Percentiles rank a stretch among this genome's conserved stretches.
These are phyloP conservation scores for Fagus crenata DNA, from an alignment of 306 rosid genomes.

Conservation along the genomic window DNA sequence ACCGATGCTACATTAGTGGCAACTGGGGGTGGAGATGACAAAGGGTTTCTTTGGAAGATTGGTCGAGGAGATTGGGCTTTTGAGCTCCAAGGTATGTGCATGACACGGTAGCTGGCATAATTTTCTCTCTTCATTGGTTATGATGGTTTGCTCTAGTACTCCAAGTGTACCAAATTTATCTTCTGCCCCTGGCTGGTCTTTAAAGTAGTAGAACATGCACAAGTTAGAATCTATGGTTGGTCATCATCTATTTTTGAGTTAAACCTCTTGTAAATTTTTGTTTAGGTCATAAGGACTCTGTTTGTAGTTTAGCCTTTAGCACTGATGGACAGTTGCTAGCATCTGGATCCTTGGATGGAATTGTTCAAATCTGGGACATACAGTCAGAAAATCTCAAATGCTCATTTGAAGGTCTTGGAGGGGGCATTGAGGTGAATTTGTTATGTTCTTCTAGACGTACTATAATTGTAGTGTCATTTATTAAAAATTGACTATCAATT, in stretches of 20 bases:
- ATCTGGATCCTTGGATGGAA: conserved; percentile 78
- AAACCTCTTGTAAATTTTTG: conserved; percentile 5
- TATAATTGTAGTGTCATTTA: conserved; percentile 7
- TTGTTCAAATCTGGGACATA: conserved; percentile 72
- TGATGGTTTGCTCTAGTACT: neutral
- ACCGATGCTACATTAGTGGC: conserved; percentile 67
- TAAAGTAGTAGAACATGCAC: conserved; percentile 1
- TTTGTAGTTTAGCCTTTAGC: conserved; percentile 75
- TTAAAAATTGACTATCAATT: conserved; percentile 22
- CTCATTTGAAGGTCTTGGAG: conserved; percentile 74
- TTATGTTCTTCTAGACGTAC: conserved; percentile 3
- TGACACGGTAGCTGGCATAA: conserved; percentile 7
- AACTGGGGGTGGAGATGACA: conserved; percentile 87
- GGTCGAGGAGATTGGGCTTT: conserved; percentile 79
- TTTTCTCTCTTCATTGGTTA: conserved; percentile 7
- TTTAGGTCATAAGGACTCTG: conserved; percentile 81
- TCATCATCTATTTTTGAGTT: conserved; percentile 11
- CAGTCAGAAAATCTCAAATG: conserved; percentile 49
- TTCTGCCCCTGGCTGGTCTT: neutral
- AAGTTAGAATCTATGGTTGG: conserved; percentile 4
- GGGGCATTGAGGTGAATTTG: conserved; percentile 67
- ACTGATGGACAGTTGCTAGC: conserved; percentile 77
- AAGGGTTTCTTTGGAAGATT: conserved; percentile 86
- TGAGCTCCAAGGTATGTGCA: conserved; percentile 66
- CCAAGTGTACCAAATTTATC: neutral